Conservation (phyloP, 306 rosid species). For the Vigna mungo region DNA sequence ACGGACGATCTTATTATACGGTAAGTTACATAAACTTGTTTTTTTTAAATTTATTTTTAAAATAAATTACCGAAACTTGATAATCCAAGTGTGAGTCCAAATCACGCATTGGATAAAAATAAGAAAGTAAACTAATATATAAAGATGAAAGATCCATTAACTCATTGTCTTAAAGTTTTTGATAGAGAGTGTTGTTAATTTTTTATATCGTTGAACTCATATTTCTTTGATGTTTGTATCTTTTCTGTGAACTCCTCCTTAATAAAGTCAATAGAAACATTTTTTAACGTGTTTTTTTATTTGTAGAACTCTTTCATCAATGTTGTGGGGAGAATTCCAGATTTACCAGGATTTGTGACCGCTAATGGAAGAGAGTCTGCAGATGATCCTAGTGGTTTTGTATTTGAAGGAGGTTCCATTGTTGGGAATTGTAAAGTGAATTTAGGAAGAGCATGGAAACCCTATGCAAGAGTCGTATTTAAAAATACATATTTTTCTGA, state of each 20-base stretch:
- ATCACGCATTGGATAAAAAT: no score
- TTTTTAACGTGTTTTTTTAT: background rate
- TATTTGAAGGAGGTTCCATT: constrained; percentile 38
- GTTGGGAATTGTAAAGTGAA: constrained; percentile 36
- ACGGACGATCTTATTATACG: constrained; percentile 47
- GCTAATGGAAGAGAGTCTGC: constrained; percentile 41
- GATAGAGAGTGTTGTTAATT: no score
- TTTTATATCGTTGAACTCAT: no score
- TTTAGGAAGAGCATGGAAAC: constrained; percentile 54
- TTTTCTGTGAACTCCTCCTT: no score
- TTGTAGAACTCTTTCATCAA: constrained; percentile 43
- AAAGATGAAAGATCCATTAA: no score
- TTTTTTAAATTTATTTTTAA: background rate
- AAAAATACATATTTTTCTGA: background rate
- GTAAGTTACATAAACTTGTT: background rate
- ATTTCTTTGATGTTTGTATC: no score
- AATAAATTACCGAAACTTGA: background rate
- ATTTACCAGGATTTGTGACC: constrained; percentile 44
- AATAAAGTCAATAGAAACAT: no score
- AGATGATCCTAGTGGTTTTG: constrained; percentile 46
- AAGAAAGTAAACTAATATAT: no score
- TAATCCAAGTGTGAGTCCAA: no score
- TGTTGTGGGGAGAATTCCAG: background rate
- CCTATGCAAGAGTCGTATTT: background rate
- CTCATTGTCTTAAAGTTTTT: no score